These are phyloP conservation scores for Trametes cinnabarina DNA, from an alignment of 768 basidiomycete species.

Conservation along the genomic window DNA sequence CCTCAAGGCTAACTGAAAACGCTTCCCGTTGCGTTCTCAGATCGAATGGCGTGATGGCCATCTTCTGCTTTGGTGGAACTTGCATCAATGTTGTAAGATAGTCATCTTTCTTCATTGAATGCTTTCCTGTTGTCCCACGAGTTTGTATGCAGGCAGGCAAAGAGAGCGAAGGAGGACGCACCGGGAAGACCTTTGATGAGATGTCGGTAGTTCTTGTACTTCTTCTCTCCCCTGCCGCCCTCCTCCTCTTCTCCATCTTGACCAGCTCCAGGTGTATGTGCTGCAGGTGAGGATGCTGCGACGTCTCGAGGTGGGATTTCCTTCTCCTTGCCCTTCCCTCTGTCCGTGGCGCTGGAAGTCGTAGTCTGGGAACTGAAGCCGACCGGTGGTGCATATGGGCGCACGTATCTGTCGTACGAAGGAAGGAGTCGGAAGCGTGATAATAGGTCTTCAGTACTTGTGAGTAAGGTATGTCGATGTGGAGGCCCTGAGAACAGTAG, in stretches of 20 bases:
- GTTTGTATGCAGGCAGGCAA: not conserved
- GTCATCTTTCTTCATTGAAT: constrained; percentile 78
- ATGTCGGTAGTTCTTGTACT: constrained; percentile 78
- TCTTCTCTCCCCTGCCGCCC: constrained; percentile 58
- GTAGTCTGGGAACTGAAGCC: constrained; percentile 27
- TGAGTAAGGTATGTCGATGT: constrained; percentile 43
- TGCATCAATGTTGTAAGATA: constrained; percentile 65
- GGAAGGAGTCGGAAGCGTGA: constrained; percentile 65
- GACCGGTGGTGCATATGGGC: constrained; percentile 43
- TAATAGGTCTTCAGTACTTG: constrained; percentile 79
- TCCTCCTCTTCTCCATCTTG: constrained; percentile 53
- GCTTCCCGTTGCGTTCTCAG: constrained; percentile 65
- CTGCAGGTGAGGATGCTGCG: constrained; percentile 20
- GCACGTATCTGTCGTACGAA: constrained; percentile 82
- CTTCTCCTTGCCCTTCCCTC: constrained; percentile 32
- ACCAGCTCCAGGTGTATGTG: constrained; percentile 39
- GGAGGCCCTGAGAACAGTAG: constrained; percentile 13
- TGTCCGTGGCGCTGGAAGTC: constrained; percentile 24
- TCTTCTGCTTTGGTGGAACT: constrained; percentile 68
- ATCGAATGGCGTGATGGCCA: constrained; percentile 63
- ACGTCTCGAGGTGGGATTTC: constrained; percentile 20
- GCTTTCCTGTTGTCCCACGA: constrained; percentile 54
- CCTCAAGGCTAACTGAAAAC: constrained; percentile 69
- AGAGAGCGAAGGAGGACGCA: constrained; percentile 33
- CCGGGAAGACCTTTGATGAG: constrained; percentile 75